Percentiles rank a stretch among this genome's conserved stretches.
These are phyloP conservation scores for Calocybe indica DNA, from an alignment of 768 basidiomycete species.

Conservation along the genomic window DNA sequence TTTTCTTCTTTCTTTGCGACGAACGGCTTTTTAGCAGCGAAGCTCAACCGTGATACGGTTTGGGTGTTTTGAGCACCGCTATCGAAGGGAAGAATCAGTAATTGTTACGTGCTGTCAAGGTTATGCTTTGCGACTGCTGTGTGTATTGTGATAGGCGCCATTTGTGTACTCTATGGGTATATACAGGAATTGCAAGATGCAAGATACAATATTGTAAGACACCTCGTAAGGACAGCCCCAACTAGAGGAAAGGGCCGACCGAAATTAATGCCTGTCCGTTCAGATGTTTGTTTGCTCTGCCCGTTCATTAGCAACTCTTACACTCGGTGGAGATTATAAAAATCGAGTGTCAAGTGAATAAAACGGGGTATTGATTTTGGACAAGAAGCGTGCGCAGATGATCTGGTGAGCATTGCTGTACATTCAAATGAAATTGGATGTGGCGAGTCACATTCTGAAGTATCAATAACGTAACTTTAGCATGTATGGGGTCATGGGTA, in stretches of 20 bases:
- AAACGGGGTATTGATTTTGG: slow-evolving; percentile 14
- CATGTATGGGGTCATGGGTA: slow-evolving; percentile 67
- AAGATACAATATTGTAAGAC: slow-evolving; percentile 34
- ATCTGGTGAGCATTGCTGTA: too few species aligned
- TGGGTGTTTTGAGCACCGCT: too few species aligned
- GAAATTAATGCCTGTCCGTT: slow-evolving; percentile 48
- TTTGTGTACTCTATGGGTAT: too few species aligned
- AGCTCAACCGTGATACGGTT: too few species aligned
- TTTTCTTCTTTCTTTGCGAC: too few species aligned
- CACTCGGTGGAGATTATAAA: slow-evolving; percentile 25
- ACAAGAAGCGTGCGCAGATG: too few species aligned
- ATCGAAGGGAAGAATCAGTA: too few species aligned
- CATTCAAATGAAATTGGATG: too few species aligned
- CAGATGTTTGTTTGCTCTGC: slow-evolving; percentile 26
- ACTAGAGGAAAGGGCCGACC: slow-evolving; percentile 33
- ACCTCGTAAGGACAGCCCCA: slow-evolving; percentile 57
- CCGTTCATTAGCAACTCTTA: slow-evolving; percentile 48
- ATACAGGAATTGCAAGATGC: neutral
- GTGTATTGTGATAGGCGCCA: too few species aligned
- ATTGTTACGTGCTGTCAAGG: too few species aligned
- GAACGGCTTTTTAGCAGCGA: too few species aligned
- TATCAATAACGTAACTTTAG: slow-evolving; percentile 48
- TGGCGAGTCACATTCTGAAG: slow-evolving; percentile 23
- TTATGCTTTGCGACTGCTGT: too few species aligned
- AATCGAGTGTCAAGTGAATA: slow-evolving; percentile 45